Evolutionary conservation across 345 rosid genomes (phyloP).

Genomic region (Lumnitzera racemosa): DNA sequence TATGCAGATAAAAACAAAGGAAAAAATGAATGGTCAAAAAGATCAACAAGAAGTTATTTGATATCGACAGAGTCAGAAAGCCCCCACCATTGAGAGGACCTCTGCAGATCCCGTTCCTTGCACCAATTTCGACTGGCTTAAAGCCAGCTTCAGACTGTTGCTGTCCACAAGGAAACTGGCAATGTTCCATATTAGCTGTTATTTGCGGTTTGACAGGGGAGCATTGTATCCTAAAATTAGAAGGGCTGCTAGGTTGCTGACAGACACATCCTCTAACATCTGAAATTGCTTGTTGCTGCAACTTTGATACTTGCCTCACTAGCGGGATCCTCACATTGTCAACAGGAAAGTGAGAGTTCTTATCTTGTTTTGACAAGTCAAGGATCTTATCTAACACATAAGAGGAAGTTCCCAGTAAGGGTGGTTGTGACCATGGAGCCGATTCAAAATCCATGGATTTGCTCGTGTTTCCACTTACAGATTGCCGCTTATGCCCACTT

Average conservation of each 20-base stretch:
- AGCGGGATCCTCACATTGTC: slow-evolving; percentile 38
- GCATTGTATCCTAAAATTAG: slow-evolving; percentile 13
- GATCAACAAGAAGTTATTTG: slow-evolving; percentile 2
- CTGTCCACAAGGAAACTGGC: slow-evolving; percentile 10
- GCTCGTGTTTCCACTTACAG: slow-evolving; percentile 9
- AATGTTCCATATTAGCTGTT: slow-evolving; percentile 13
- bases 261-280: slow-evolving; percentile 16
- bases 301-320: slow-evolving; percentile 29
- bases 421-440: slow-evolving; percentile 16
- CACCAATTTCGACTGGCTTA: slow-evolving; percentile 8
- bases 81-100: slow-evolving; percentile 18
- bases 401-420: slow-evolving; percentile 16
- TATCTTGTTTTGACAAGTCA: slow-evolving; percentile 14
- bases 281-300: slow-evolving; percentile 27
- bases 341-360: slow-evolving; percentile 23
- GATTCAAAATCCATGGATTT: slow-evolving; percentile 10
- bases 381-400: slow-evolving; percentile 12
- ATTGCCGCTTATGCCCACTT: slow-evolving; percentile 6
- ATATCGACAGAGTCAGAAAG: background rate
- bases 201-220: slow-evolving; percentile 19
- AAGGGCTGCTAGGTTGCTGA: slow-evolving; percentile 14
- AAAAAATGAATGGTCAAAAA: slow-evolving; percentile 1
- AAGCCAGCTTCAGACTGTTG: slow-evolving; percentile 14
- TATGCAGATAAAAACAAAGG: slow-evolving; percentile 19
- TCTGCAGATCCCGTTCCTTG: slow-evolving; percentile 11